phyloP scores from a whole-genome alignment of 1,139 yeast genomes.

The Suhomyces bribrorum region DNA sequence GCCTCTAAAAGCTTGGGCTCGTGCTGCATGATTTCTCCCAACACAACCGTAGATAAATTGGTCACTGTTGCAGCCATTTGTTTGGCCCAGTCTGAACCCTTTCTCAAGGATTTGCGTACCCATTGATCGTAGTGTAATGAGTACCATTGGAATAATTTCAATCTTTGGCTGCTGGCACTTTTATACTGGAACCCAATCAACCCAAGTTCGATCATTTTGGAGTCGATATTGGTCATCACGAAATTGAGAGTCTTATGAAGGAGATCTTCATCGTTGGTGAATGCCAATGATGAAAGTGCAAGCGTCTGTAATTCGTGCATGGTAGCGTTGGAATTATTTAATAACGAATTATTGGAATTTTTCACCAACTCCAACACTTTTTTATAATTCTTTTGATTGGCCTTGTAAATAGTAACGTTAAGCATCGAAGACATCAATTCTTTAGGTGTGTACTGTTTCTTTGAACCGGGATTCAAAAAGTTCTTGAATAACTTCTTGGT shows the following conservation, averaged over 20 bases:
- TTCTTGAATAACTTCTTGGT: constrained; percentile 43
- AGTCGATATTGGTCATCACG: constrained; percentile 55
- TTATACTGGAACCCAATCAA: constrained; percentile 50
- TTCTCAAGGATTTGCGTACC: constrained; percentile 44
- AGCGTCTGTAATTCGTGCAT: constrained; percentile 49
- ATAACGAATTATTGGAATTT: constrained; percentile 41
- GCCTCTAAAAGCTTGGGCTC: constrained; percentile 27
- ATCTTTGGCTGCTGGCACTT: constrained; percentile 16
- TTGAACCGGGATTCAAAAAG: constrained; percentile 51
- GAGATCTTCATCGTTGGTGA: constrained; percentile 44
- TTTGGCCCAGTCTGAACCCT: constrained; percentile 46
- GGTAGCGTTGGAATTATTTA: constrained; percentile 34
- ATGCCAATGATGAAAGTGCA: constrained; percentile 57
- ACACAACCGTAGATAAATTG: constrained; percentile 42
- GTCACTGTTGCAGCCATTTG: constrained; percentile 41
- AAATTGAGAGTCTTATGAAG: constrained; percentile 55
- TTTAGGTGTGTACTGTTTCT: constrained; percentile 47
- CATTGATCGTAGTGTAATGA: constrained; percentile 51
- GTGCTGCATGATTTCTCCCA: constrained; percentile 44
- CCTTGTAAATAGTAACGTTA: constrained; percentile 35
- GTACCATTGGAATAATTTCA: constrained; percentile 57
- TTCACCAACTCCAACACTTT: constrained; percentile 54
- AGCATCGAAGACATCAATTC: constrained; percentile 41
- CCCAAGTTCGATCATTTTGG: constrained; percentile 54
- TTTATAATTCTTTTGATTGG: constrained; percentile 55